These are phyloP conservation scores for Rhexocercosporidium sp. DNA, from an alignment of 2,329 filamentous ascomycete genomes.

Conservation along the genomic window DNA sequence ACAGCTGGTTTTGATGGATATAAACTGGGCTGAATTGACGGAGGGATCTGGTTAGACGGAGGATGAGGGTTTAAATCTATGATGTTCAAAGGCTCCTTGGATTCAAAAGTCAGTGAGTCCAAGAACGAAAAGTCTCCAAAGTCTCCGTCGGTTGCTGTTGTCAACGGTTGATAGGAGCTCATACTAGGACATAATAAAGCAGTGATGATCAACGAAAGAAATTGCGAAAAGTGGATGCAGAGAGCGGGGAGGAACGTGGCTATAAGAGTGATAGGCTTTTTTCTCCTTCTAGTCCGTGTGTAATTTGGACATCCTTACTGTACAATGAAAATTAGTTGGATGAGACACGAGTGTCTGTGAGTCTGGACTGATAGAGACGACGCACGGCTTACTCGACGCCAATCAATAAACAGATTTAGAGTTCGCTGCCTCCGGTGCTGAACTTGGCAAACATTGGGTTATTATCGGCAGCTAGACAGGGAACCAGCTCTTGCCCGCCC, in stretches of 20 bases:
- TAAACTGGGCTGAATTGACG: background rate
- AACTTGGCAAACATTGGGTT: background rate
- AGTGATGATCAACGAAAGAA: background rate
- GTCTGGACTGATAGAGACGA: background rate
- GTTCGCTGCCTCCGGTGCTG: background rate
- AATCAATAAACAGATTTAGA: conserved; percentile 5
- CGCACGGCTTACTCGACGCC: conserved; percentile 1
- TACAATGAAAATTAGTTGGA: background rate
- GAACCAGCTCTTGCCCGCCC: background rate
- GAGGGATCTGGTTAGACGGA: background rate
- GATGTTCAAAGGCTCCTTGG: conserved; percentile 21
- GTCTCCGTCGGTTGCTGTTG: conserved; percentile 12
- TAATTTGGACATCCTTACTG: background rate
- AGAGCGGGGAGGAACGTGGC: background rate
- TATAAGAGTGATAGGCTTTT: conserved; percentile 3
- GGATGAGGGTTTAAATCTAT: conserved; percentile 13
- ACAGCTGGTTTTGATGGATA: background rate
- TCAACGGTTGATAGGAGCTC: conserved; percentile 10
- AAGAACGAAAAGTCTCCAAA: conserved; percentile 25
- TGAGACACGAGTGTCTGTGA: conserved; percentile 2
- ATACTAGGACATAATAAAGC: background rate
- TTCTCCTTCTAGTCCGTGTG: background rate
- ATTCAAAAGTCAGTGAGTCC: conserved; percentile 23
- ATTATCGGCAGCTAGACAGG: conserved; percentile 1
- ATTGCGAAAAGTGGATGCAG: background rate